phyloP scores from a whole-genome alignment of 306 rosid species.

The Cicer bijugum region DNA sequence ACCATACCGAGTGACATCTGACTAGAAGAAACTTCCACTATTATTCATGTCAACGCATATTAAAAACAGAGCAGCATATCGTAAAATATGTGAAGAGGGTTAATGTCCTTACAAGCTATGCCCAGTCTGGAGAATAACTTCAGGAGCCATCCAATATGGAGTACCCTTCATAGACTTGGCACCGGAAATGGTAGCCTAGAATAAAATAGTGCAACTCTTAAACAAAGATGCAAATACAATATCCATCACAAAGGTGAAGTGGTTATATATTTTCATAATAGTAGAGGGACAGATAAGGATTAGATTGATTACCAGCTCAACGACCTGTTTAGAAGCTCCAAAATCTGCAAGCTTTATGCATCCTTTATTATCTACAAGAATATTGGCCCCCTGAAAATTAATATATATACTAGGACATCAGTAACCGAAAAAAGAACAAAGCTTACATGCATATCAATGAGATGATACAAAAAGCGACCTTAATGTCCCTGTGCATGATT shows the following conservation, averaged over 20 bases:
- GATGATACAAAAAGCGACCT: conserved; percentile 55
- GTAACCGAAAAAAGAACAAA: conserved; percentile 29
- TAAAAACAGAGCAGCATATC: conserved; percentile 37
- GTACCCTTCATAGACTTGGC: conserved; percentile 99
- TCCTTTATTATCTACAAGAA: conserved; percentile 98
- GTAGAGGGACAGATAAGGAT: conserved; percentile 36
- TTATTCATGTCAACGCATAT: conserved; percentile 31
- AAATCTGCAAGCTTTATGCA: conserved; percentile 99
- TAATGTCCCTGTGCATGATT: conserved; percentile 98
- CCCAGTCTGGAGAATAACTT: conserved; percentile 98
- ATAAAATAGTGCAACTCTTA: conserved; percentile 41
- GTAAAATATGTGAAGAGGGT: conserved; percentile 41
- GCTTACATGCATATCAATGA: conserved; percentile 27
- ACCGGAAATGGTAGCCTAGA: conserved; percentile 95
- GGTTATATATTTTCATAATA: conserved; percentile 16
- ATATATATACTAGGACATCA: conserved; percentile 33
- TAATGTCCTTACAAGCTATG: conserved; percentile 91
- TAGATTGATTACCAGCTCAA: conserved; percentile 82
- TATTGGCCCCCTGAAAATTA: conserved; percentile 91
- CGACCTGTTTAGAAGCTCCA: conserved; percentile 99
- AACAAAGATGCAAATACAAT: conserved; percentile 38
- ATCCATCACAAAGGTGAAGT: conserved; percentile 35
- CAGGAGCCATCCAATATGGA: conserved; percentile 99
- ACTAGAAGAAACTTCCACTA: conserved; percentile 39
- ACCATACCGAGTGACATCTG: conserved; percentile 22